phyloP scores from a whole-genome alignment of 352 stramenopile species.

The Pythium brachiatum region DNA sequence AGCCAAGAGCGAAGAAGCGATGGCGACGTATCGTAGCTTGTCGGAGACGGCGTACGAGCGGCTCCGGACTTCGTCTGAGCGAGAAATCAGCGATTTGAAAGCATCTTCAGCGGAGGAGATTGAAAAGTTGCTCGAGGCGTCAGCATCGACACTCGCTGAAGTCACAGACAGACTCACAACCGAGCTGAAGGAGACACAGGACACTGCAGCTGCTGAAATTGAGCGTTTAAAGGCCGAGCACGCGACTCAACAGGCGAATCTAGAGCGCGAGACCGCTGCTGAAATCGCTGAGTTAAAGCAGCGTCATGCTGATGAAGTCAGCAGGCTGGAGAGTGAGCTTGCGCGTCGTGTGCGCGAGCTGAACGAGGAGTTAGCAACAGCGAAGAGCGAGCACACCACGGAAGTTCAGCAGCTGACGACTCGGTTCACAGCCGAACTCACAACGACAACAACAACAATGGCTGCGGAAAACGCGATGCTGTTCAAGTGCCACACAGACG shows the following conservation, averaged over 20 bases:
- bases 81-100: slow-evolving; percentile 29
- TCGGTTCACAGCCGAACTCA: slow-evolving; percentile 5
- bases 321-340: slow-evolving; percentile 13
- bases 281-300: slow-evolving; percentile 22
- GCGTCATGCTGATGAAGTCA: slow-evolving; percentile 25
- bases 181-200: slow-evolving; percentile 15
- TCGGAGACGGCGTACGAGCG: slow-evolving; percentile 24
- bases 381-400: not conserved
- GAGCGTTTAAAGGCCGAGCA: slow-evolving; percentile 18
- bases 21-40: not conserved
- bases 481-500: not conserved
- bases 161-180: slow-evolving; percentile 17
- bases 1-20: not conserved
- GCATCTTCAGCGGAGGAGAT: slow-evolving; percentile 23
- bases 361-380: not conserved
- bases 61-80: slow-evolving; percentile 19
- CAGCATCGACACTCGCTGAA: slow-evolving; percentile 19
- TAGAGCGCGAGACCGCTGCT: slow-evolving; percentile 16
- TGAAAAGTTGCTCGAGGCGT: slow-evolving; percentile 13
- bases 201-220: not conserved
- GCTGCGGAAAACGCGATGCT: slow-evolving; percentile 3
- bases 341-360: slow-evolving; percentile 4
- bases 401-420: slow-evolving; percentile 14
- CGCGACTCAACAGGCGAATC: slow-evolving; percentile 18
- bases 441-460: not conserved